Evolutionary conservation across 2,329 filamentous ascomycete genomes (phyloP).

Genomic region (Colletotrichum horii): DNA sequence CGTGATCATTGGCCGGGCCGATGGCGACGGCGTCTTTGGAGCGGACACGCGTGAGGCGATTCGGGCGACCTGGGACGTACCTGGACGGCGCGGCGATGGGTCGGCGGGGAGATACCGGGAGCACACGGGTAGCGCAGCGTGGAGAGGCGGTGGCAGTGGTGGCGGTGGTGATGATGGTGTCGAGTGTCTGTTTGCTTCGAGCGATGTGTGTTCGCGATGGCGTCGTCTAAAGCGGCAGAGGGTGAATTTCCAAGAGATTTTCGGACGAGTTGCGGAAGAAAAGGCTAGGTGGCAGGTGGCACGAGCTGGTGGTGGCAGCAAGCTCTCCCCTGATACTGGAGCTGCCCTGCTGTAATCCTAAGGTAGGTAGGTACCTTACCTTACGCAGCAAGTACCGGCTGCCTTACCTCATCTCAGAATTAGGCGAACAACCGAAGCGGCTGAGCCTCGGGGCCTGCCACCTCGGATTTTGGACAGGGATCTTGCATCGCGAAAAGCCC

Average conservation of each 20-base stretch:
- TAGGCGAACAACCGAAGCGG: neutral
- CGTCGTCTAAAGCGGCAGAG: neutral
- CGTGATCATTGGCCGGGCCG: conserved; percentile 17
- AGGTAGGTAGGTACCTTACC: neutral
- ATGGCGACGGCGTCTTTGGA: neutral
- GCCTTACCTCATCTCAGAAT: neutral
- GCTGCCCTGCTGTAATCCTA: neutral
- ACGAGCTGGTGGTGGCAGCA: neutral
- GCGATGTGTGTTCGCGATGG: neutral
- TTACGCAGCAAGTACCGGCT: neutral
- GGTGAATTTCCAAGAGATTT: neutral
- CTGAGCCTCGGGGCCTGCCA: neutral
- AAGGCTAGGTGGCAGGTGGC: neutral
- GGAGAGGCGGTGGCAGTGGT: neutral
- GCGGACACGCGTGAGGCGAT: neutral
- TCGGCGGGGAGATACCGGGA: neutral
- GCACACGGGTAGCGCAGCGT: neutral
- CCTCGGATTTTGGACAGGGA: neutral
- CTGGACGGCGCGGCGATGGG: neutral
- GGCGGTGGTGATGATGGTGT: neutral
- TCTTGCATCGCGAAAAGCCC: neutral
- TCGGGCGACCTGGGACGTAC: neutral
- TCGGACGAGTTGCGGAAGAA: neutral
- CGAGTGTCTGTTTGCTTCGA: neutral
- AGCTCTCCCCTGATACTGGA: neutral